These are phyloP conservation scores for Arctium minus DNA, from an alignment of 129 eudicot species.

Conservation along the genomic window DNA sequence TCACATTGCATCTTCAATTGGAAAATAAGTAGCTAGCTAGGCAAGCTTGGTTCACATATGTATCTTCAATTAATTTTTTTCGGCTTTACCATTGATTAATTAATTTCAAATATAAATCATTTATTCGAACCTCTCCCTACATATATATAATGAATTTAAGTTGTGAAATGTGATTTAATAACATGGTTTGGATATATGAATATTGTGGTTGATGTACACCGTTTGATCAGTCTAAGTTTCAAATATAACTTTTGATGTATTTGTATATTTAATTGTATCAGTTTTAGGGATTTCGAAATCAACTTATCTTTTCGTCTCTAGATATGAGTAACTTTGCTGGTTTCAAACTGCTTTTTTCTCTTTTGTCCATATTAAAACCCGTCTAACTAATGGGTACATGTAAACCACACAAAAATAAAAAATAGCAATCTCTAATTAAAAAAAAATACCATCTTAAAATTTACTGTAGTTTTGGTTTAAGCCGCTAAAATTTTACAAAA, in stretches of 20 bases:
- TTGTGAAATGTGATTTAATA: background rate
- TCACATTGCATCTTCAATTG: background rate
- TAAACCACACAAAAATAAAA: background rate
- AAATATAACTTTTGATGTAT: background rate
- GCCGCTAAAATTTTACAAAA: background rate
- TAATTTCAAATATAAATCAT: background rate
- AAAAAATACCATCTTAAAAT: background rate
- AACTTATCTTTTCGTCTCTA: background rate
- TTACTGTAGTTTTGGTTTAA: background rate
- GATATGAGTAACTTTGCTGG: background rate
- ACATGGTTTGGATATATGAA: background rate
- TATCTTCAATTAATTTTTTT: background rate
- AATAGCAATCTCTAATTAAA: too few relatives aligned
- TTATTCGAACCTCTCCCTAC: background rate
- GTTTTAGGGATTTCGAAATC: background rate
- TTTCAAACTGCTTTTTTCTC: background rate
- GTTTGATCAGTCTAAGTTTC: background rate
- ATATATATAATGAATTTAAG: background rate
- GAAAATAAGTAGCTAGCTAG: background rate
- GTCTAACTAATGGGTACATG: background rate
- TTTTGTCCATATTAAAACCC: background rate
- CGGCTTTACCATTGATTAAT: background rate
- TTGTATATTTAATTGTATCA: too few relatives aligned
- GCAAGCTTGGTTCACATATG: background rate
- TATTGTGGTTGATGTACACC: background rate